Evolutionary conservation across 2,329 filamentous ascomycete species (phyloP), one percentile per base, ranked within the genome.

Genomic region (Colletotrichum cordylinicola): DNA sequence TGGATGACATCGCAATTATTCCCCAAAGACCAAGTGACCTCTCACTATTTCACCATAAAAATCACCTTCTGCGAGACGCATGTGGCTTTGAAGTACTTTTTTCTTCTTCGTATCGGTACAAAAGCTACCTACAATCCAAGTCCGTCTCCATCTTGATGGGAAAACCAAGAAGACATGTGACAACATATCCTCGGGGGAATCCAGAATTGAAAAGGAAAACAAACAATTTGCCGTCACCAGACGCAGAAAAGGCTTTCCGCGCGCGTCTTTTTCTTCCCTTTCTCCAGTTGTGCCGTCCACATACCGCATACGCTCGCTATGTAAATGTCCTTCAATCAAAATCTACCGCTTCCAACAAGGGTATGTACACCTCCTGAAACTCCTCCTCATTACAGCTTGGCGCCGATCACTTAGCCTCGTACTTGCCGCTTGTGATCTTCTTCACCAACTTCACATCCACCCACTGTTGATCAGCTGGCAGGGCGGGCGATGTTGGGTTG

Each of bases 361-460:
- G 66, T 75, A 76, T 75, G 68, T 75, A 75, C 73, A 76, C 39
- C 61, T 43, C n/a, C 16, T 21, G 39, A 24, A 52, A 24, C 35
- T 74, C 61, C 24, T 69, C 29, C 56, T 27, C 39, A 67, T 33
- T 62, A 72, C 3, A 55, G n/a, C 69, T 48, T 67, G 18, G 33
- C 80, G 12, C 8, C 29, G n/a, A 60, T 77, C 69, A 86, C 72
- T 82, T 87, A 31, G 91, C 91, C 80, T 94, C 91, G 83, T 97
- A 98, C 85, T 93, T 94, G 62, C 95, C 95, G 81, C 91, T 93
- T 29, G 94, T 89, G 78, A 97, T 83, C 85, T 93, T 96, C 84
- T 91, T 91, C 70, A 89, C 86, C 7, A 90, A 88, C 13, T 92
- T 91, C 48, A 98, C 90, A 55, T 92, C 90, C 33, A 90, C 89